Conservation (phyloP, 2,329 filamentous ascomycete genomes). For the Cladosporium phlei region DNA sequence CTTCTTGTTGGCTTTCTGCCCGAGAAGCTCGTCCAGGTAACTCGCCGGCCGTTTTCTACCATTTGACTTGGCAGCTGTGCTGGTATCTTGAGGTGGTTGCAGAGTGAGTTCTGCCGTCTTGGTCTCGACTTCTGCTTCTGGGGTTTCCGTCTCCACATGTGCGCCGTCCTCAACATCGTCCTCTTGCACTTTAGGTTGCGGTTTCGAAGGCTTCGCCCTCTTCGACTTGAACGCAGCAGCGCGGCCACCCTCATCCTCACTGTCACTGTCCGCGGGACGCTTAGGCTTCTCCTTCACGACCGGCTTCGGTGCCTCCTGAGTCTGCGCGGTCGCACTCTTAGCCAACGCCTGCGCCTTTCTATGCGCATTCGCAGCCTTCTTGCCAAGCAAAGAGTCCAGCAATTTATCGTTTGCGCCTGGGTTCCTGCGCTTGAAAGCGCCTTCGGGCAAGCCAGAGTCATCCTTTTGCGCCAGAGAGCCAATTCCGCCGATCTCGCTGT, state of each 20-base stretch:
- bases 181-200: neutral
- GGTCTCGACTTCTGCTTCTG: slow-evolving; percentile 33
- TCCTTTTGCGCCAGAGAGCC: slow-evolving; percentile 16
- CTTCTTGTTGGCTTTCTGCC: slow-evolving; percentile 48
- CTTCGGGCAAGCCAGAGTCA: slow-evolving; percentile 25
- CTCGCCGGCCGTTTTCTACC: slow-evolving; percentile 40
- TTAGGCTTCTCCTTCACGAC: slow-evolving; percentile 7
- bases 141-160: slow-evolving; percentile 10
- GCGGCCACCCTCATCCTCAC: slow-evolving; percentile 31
- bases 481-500: slow-evolving; percentile 17
- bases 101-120: slow-evolving; percentile 27
- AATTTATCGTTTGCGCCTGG: slow-evolving; percentile 40
- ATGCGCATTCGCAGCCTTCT: slow-evolving; percentile 34
- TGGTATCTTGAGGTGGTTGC: neutral
- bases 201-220: slow-evolving; percentile 6
- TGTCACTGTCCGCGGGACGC: slow-evolving; percentile 26
- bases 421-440: slow-evolving; percentile 33
- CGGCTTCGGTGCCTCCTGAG: slow-evolving; percentile 10
- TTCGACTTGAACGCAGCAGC: slow-evolving; percentile 23
- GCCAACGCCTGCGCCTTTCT: slow-evolving; percentile 21
- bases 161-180: neutral
- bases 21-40: slow-evolving; percentile 53
- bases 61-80: neutral
- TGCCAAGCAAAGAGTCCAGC: slow-evolving; percentile 39
- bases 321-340: slow-evolving; percentile 6